Evolutionary conservation across 2,329 filamentous ascomycete genomes (phyloP), one percentile per base, ranked within the genome.

Genomic region (Ceratocystis huliohia): DNA sequence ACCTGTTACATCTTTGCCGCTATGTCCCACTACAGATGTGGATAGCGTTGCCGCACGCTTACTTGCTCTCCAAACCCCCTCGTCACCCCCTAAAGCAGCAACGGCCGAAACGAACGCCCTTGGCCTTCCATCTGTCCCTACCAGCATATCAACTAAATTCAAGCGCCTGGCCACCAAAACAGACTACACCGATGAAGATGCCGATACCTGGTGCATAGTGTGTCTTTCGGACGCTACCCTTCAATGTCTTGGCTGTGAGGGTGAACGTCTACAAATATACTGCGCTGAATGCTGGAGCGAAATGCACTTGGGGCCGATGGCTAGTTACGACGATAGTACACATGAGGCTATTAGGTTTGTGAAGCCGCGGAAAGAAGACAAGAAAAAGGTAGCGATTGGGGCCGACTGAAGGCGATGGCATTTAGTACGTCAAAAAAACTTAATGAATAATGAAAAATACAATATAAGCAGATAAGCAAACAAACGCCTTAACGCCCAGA

Each of bases 281-380:
- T 96, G 91, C 73, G 78, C 80, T 25, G 78, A 82, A 17, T 95
- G 91, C 77, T 96, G 90, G 90, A 82, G 80, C 68, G 89, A 93
- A 72, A 90, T 91, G 74, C 91, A 95, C 72, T 77, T 84, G 44
- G 86, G 88, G 0, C 84, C 85, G 0, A 78, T 80, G 57, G 89
- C 88, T 0, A 85, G 84, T 0, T 86, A 82, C 61, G 89, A 92
- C 67, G 88, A 91, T 74, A 78, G 82, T 67, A 81, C 78, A 0
- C 91, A 96, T 72, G 80, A 80, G 70, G 88, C 86, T 69, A 82
- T 88, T 63, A 81, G 81, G 69, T 87, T 84, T 72, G 76, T 75
- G 67, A 72, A 71, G 69, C 72, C 76, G 59, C 70, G 71, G 45
- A 70, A 68, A 46, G 71, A 73, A 68, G 71, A 69, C 22, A 75